Percentiles rank a stretch among this genome's conserved stretches.
These are phyloP conservation scores for Diplogelasinospora grovesii DNA, from an alignment of 495 filamentous ascomycete species.

Conservation along the genomic window DNA sequence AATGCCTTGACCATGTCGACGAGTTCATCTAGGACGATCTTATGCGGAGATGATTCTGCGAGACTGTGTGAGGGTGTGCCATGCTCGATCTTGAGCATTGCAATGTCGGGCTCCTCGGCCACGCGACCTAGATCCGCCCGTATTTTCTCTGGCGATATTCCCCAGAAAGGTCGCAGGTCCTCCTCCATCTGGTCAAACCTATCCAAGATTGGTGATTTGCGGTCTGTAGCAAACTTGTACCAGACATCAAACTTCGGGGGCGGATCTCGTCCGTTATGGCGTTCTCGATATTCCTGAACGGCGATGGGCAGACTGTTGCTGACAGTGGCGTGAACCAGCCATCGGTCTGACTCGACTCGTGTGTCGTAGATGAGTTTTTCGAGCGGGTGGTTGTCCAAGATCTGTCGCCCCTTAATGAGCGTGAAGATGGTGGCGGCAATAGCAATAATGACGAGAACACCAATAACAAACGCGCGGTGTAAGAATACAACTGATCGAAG, in stretches of 20 bases:
- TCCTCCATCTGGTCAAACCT: conserved; percentile 67
- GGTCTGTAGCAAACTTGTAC: conserved; percentile 62
- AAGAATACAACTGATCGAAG: conserved; percentile 34
- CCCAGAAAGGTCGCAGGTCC: conserved; percentile 70
- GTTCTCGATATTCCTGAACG: conserved; percentile 50
- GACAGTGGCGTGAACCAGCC: conserved; percentile 36
- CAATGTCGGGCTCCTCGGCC: conserved; percentile 31
- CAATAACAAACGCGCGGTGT: conserved; percentile 30
- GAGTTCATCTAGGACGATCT: conserved; percentile 54
- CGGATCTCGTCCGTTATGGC: conserved; percentile 49
- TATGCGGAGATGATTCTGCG: conserved; percentile 36
- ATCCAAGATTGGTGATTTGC: conserved; percentile 62
- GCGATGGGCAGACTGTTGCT: conserved; percentile 48
- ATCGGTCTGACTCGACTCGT: conserved; percentile 39
- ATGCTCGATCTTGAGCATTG: conserved; percentile 38
- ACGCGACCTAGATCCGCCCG: conserved; percentile 34
- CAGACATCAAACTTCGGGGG: conserved; percentile 64
- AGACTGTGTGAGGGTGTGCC: conserved; percentile 43
- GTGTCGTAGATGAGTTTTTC: conserved; percentile 44
- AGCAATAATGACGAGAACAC: conserved; percentile 24
- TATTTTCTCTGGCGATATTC: conserved; percentile 53
- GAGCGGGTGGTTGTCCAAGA: conserved; percentile 39
- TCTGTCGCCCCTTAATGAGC: conserved; percentile 9
- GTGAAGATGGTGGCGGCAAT: conserved; percentile 27
- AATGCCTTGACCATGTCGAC: conserved; percentile 62